Conservation (phyloP, 192 early-diverging fungal species). For the Entomortierella beljakovae region DNA sequence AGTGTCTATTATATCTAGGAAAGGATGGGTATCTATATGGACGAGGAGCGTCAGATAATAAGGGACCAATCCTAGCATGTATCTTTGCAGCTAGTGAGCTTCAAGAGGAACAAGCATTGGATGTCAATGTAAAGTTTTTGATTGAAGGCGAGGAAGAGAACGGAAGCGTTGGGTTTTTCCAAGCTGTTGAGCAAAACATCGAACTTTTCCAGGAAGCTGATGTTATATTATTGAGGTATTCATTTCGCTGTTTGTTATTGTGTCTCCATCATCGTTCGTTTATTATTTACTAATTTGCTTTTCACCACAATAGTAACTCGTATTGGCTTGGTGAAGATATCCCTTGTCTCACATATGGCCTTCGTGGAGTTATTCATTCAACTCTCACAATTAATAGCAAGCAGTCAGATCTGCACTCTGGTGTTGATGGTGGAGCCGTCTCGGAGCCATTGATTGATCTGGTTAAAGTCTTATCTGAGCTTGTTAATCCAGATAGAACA, state of each 20-base stretch:
- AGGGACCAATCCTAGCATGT: slow-evolving; percentile 80
- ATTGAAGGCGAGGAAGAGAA: slow-evolving; percentile 87
- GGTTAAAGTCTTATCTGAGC: slow-evolving; percentile 68
- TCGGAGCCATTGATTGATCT: slow-evolving; percentile 77
- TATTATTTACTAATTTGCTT: neutral
- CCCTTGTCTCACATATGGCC: slow-evolving; percentile 83
- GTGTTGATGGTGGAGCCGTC: slow-evolving; percentile 80
- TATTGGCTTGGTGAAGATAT: slow-evolving; percentile 85
- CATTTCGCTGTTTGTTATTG: slow-evolving; percentile 14
- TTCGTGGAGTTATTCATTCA: slow-evolving; percentile 80
- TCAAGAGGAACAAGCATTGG: slow-evolving; percentile 64
- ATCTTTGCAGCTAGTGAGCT: slow-evolving; percentile 80
- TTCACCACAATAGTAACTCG: slow-evolving; percentile 64
- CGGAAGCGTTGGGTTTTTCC: slow-evolving; percentile 75
- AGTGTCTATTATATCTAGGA: slow-evolving; percentile 28
- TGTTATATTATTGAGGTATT: slow-evolving; percentile 66
- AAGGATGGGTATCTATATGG: slow-evolving; percentile 82
- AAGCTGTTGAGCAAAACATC: slow-evolving; percentile 67
- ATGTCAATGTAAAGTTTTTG: slow-evolving; percentile 77
- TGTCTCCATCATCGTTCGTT: neutral
- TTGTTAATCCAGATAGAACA: slow-evolving; percentile 66
- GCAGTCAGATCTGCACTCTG: slow-evolving; percentile 78
- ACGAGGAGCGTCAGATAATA: slow-evolving; percentile 84
- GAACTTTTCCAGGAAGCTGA: slow-evolving; percentile 63
- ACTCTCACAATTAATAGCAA: slow-evolving; percentile 61